Conservation (phyloP, 495 filamentous ascomycete genomes). For the Annulohypoxylon bovei region DNA sequence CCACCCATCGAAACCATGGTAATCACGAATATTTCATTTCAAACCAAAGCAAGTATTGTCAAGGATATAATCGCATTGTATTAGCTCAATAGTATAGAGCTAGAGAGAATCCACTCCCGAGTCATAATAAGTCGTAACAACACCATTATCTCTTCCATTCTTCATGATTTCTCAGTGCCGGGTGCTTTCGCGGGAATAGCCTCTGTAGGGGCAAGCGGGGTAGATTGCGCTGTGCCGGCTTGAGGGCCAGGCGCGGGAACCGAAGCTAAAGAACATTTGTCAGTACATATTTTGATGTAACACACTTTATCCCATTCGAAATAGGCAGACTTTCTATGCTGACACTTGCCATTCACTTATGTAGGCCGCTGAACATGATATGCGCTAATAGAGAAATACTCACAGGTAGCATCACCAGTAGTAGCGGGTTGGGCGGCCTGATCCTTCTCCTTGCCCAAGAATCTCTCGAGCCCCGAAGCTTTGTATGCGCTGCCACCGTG, state of each 20-base stretch:
- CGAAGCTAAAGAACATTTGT: constrained; percentile 14
- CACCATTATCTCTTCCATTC: not conserved
- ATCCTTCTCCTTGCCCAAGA: constrained; percentile 57
- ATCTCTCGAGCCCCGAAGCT: constrained; percentile 56
- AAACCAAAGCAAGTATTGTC: not conserved
- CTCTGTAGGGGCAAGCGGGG: constrained; percentile 29
- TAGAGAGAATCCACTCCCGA: constrained; percentile 14
- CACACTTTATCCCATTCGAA: not conserved
- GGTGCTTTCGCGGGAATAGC: constrained; percentile 38
- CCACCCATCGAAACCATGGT: not conserved
- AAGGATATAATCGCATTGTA: not conserved
- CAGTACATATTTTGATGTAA: not conserved
- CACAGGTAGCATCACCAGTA: constrained; percentile 36
- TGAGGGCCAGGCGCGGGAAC: constrained; percentile 37
- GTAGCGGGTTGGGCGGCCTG: constrained; percentile 44
- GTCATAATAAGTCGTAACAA: constrained; percentile 27
- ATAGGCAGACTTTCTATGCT: not conserved
- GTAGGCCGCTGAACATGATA: not conserved
- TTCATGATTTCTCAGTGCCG: constrained; percentile 37
- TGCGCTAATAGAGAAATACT: constrained; percentile 27
- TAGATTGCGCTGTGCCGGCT: constrained; percentile 31
- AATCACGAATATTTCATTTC: not conserved
- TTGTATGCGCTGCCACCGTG: constrained; percentile 59
- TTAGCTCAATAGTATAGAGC: constrained; percentile 23
- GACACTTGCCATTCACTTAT: not conserved